Base-by-base conservation (phyloP, 345 rosid species). In the Clarkia xantiana region DNA sequence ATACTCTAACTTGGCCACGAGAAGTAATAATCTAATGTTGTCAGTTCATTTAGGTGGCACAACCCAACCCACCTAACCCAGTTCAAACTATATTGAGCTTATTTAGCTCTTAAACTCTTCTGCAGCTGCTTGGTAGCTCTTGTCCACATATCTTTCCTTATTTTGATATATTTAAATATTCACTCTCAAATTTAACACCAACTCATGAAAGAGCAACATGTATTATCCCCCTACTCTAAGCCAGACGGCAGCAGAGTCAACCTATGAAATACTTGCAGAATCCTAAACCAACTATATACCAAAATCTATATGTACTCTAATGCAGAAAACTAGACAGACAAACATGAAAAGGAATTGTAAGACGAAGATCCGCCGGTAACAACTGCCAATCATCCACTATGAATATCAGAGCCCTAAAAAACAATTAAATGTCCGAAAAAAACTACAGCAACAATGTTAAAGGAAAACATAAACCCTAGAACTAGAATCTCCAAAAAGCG, bases 391-490 rank as follows among this genome's bases (percentile, higher is more conserved):
- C 34, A 11, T 25, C 18, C 42, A 18, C 38, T 3, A 3, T 23
- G 40, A 29, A 15, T 9, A 17, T 34, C 40, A 12, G 3, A 9
- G 17, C 18, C 51, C 44, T 36, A 38, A 55, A 3, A 29, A 16
- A 18, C 12, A 17, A 36, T 10, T 15, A 55, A 44, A 11, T 38
- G 34, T 6, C 29, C 50, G 38, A 18, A 18, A 18, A 2, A 11
- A 36, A 18, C 16, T 14, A 49, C 29, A 14, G 51, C 29, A 11
- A 4, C 25, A n/a, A 36, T 18, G 18, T 7, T 1, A 22, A 14
- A 40, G 5, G 34, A 8, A 18, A 15, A 55, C 16, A 47, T 1
- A 46, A 58, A 58, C 62, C 62, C 51, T 52, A 45, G 46, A 6
- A 52, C 51, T 52, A 45, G 46, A 6, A 52, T 6, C 53, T 10